phyloP scores from a whole-genome alignment of 306 rosid genomes.

The Calophaca sinica region DNA sequence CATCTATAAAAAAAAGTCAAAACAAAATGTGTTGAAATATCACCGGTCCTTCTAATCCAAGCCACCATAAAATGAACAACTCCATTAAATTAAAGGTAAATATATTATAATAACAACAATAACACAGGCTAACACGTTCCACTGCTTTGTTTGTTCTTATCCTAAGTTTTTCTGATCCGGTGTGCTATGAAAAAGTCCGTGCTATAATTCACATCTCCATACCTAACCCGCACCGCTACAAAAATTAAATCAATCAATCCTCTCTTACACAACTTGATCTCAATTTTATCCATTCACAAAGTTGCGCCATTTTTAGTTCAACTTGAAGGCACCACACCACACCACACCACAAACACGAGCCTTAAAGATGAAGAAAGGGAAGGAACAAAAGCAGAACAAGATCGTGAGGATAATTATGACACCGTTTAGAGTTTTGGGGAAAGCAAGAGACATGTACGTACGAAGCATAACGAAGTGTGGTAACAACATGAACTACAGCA shows the following conservation, averaged over 20 bases:
- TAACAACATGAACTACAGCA: slow-evolving; percentile 42
- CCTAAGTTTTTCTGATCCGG: slow-evolving; percentile 43
- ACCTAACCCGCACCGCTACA: slow-evolving; percentile 14
- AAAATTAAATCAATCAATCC: neutral
- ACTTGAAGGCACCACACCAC: too few relatives aligned
- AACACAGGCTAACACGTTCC: slow-evolving; percentile 36
- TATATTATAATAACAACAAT: neutral
- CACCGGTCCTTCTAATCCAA: neutral
- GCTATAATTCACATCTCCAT: slow-evolving; percentile 20
- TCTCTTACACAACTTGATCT: neutral
- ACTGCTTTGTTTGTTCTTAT: slow-evolving; percentile 49
- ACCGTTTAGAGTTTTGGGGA: slow-evolving; percentile 63
- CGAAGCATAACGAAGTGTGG: slow-evolving; percentile 63
- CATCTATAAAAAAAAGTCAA: neutral
- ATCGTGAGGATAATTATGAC: slow-evolving; percentile 61
- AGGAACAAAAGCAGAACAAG: slow-evolving; percentile 54
- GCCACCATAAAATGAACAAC: neutral
- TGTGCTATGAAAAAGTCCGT: slow-evolving; percentile 64
- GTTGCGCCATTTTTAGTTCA: neutral
- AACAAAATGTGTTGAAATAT: neutral
- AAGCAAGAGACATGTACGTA: slow-evolving; percentile 72
- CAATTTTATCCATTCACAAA: neutral
- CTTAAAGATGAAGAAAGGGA: slow-evolving; percentile 53
- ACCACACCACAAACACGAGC: neutral
- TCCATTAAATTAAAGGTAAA: too few relatives aligned